phyloP scores from a whole-genome alignment of 1,139 yeast species.

The Magnusiomyces fungicola region DNA sequence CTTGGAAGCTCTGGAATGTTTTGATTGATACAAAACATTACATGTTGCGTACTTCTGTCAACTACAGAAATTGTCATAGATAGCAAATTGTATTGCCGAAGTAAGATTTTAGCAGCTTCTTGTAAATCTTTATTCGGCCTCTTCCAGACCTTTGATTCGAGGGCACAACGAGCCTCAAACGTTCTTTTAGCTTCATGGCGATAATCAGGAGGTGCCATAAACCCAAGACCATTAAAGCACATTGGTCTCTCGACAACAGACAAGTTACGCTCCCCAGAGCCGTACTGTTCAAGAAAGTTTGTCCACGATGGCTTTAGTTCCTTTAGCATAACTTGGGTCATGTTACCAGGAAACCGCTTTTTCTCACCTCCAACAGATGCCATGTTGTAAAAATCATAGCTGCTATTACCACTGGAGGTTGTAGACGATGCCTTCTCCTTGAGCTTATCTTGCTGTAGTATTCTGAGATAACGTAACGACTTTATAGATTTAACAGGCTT shows the following conservation, averaged over 20 bases:
- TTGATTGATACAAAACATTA: slow-evolving; percentile 42
- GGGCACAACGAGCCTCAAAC: slow-evolving; percentile 22
- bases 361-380: slow-evolving; percentile 1
- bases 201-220: slow-evolving; percentile 50
- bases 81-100: slow-evolving; percentile 35
- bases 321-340: slow-evolving; percentile 17
- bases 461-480: not conserved
- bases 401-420: too few relatives aligned
- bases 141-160: slow-evolving; percentile 46
- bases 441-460: not conserved
- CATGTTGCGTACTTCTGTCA: slow-evolving; percentile 41
- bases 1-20: slow-evolving; percentile 40
- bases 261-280: slow-evolving; percentile 52
- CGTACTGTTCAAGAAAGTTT: slow-evolving; percentile 56
- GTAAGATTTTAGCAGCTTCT: slow-evolving; percentile 30
- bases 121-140: slow-evolving; percentile 37
- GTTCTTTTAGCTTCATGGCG: slow-evolving; percentile 23
- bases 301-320: slow-evolving; percentile 42
- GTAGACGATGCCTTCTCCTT: not conserved
- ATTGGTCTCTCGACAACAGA: slow-evolving; percentile 51
- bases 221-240: slow-evolving; percentile 41
- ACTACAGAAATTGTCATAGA: slow-evolving; percentile 56
- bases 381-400: not conserved
- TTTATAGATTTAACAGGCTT: not conserved
- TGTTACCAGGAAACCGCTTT: slow-evolving; percentile 18